phyloP scores from a whole-genome alignment of 441 rosid genomes.

The Pelargonium citronellum region DNA sequence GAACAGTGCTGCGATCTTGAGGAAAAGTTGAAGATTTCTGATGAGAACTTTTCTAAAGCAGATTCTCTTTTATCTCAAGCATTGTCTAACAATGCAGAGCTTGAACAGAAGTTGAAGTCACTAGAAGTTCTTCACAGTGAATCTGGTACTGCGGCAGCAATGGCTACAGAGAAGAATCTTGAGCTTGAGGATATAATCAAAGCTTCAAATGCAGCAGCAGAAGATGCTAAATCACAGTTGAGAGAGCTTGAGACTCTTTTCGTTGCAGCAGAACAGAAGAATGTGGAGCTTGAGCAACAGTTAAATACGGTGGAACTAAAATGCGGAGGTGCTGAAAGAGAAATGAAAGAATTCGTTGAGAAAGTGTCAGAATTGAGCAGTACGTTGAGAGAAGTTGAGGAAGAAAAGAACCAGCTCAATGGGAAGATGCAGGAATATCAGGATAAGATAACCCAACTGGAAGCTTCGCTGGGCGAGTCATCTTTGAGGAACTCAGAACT shows the following conservation, averaged over 20 bases:
- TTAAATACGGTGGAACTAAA: constrained; percentile 47
- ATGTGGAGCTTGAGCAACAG: constrained; percentile 69
- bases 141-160: constrained; percentile 54
- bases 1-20: constrained; percentile 50
- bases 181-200: constrained; percentile 60
- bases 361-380: constrained; percentile 52
- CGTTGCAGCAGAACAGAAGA: constrained; percentile 62
- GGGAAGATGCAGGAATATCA: constrained; percentile 45
- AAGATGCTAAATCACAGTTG: constrained; percentile 53
- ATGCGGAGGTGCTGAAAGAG: constrained; percentile 55
- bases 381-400: constrained; percentile 48
- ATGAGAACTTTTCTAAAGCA: constrained; percentile 53
- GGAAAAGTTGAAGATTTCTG: constrained; percentile 57
- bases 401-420: constrained; percentile 47
- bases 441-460: constrained; percentile 48
- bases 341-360: constrained; percentile 50
- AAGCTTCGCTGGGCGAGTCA: constrained; percentile 50
- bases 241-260: constrained; percentile 61
- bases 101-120: constrained; percentile 66
- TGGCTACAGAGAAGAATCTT: constrained; percentile 60
- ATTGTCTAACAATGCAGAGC: constrained; percentile 60
- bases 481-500: constrained; percentile 44
- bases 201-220: constrained; percentile 55
- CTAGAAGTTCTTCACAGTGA: constrained; percentile 54
- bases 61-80: constrained; percentile 72